phyloP scores from a whole-genome alignment of 163 green algal genomes.

The Coccomyxa subellipsoidea region DNA sequence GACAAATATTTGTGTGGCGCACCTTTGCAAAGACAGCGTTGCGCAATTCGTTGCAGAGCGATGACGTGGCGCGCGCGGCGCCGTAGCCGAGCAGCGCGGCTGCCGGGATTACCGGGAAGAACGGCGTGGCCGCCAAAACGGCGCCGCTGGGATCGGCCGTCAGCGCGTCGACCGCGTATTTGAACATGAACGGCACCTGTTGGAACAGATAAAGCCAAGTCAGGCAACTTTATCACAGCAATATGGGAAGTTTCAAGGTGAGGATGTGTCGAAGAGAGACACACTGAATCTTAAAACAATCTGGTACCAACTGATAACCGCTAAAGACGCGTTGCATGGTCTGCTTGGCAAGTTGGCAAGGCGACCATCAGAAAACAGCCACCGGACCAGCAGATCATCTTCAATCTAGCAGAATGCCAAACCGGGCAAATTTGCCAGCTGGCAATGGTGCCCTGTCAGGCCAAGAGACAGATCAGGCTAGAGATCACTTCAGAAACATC shows the following conservation, averaged over 20 bases:
- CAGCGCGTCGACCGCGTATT: constrained; percentile 82
- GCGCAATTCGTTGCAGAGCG: constrained; percentile 79
- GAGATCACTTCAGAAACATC: too few species aligned
- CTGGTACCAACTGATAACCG: not conserved
- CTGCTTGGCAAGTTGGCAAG: not conserved
- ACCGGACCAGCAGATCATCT: not conserved
- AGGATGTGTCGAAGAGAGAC: not conserved
- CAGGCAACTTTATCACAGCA: not conserved
- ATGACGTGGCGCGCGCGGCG: constrained; percentile 59
- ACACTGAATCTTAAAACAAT: not conserved
- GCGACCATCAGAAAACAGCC: not conserved
- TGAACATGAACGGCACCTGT: constrained; percentile 92
- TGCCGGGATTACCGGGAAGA: constrained; percentile 47
- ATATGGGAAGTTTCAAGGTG: not conserved
- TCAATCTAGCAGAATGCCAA: too few species aligned
- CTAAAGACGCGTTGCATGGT: not conserved
- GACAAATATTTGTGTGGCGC: not conserved
- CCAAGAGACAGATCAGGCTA: too few species aligned
- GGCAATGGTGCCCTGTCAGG: too few species aligned
- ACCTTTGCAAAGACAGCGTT: constrained; percentile 93
- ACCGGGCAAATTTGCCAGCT: too few species aligned
- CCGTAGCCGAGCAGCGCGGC: constrained; percentile 79
- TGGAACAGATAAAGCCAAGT: not conserved
- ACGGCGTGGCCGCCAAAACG: constrained; percentile 32
- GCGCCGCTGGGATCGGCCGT: constrained; percentile 44